Percentiles rank a stretch among this genome's conserved stretches.
phyloP scores from a whole-genome alignment of 2,329 filamentous ascomycete genomes.

The Aspergillus hiratsukae region DNA sequence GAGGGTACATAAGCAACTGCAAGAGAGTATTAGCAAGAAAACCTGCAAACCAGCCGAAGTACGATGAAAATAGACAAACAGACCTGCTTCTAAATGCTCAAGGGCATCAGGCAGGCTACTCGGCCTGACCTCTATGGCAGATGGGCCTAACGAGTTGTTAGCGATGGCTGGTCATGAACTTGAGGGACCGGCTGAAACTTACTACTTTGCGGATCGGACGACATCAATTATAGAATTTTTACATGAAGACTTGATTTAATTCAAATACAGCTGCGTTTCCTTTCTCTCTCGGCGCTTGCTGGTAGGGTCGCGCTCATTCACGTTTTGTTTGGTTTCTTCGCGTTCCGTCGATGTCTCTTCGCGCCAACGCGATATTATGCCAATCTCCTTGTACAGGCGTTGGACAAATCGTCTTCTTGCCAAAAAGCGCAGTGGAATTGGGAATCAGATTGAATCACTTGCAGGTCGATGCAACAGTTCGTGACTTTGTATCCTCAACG shows the following conservation, averaged over 20 bases:
- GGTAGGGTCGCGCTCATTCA: not conserved
- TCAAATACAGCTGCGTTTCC: not conserved
- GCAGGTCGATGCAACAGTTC: not conserved
- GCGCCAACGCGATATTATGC: not conserved
- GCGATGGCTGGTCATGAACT: not conserved
- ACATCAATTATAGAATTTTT: not conserved
- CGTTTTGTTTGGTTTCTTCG: not conserved
- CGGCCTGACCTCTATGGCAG: constrained; percentile 12
- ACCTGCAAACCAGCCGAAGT: not conserved
- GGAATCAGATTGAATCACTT: not conserved
- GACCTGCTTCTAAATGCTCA: constrained; percentile 37
- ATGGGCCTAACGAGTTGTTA: not conserved
- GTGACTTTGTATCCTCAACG: not conserved
- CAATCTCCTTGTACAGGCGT: not conserved
- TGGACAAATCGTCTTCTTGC: not conserved
- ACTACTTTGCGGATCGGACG: not conserved
- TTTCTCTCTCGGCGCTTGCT: not conserved
- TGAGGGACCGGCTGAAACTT: not conserved
- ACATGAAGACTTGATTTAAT: not conserved
- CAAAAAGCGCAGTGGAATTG: not conserved
- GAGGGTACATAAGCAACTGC: constrained; percentile 47
- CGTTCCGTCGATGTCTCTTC: not conserved
- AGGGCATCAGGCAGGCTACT: constrained; percentile 29
- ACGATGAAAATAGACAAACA: not conserved
- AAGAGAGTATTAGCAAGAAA: not conserved